These are phyloP conservation scores for Yarrowia yakushimensis DNA, from an alignment of 805 yeast species.

Conservation along the genomic window DNA sequence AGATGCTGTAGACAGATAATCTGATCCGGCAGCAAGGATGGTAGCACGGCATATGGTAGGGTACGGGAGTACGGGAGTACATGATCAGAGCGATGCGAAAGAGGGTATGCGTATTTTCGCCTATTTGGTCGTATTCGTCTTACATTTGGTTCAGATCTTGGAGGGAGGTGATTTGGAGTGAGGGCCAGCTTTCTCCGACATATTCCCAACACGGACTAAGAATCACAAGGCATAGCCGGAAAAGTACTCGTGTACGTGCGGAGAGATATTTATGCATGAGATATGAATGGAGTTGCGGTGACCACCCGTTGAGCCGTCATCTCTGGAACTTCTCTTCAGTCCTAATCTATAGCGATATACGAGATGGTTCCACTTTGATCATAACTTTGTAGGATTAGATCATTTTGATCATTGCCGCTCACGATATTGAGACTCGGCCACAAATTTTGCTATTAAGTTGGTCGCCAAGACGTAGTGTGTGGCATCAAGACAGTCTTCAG, in stretches of 20 bases:
- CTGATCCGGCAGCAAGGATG: not conserved
- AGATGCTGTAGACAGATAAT: not conserved
- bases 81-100: not conserved
- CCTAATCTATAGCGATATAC: no score
- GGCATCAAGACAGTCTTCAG: not conserved
- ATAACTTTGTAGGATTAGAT: not conserved
- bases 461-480: not conserved
- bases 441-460: not conserved
- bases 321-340: no score
- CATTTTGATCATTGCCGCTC: not conserved
- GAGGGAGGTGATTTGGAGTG: no score
- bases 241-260: no score
- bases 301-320: no score
- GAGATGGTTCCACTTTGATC: not conserved
- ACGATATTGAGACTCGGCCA: not conserved
- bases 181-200: no score
- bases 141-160: no score
- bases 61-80: not conserved
- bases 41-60: not conserved
- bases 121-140: no score
- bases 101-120: not conserved
- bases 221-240: no score
- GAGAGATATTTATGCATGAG: no score
- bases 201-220: no score
- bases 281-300: no score